phyloP scores from a whole-genome alignment of 1,139 yeast genomes.

The Petasospora rhodanensis region DNA sequence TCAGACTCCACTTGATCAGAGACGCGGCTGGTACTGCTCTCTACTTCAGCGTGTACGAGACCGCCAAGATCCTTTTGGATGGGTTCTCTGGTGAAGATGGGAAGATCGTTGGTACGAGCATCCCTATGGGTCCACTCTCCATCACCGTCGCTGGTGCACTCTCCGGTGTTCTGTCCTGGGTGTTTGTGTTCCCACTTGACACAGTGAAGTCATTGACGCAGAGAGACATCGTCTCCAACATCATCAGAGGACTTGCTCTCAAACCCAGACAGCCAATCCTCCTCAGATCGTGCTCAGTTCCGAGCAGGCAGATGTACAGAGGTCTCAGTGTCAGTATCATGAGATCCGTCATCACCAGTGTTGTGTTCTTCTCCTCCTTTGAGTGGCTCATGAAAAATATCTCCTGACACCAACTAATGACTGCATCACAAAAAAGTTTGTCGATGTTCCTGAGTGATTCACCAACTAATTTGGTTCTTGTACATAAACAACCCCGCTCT shows the following conservation, averaged over 20 bases:
- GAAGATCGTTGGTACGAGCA: slow-evolving; percentile 24
- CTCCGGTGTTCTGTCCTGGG: slow-evolving; percentile 74
- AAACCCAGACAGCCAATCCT: slow-evolving; percentile 33
- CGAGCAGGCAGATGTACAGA: slow-evolving; percentile 54
- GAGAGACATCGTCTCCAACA: slow-evolving; percentile 64
- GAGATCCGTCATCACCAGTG: slow-evolving; percentile 67
- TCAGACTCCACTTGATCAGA: slow-evolving; percentile 56
- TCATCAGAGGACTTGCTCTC: slow-evolving; percentile 41
- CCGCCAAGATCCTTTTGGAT: slow-evolving; percentile 30
- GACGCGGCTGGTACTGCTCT: slow-evolving; percentile 71
- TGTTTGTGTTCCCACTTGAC: slow-evolving; percentile 72
- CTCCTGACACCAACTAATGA: slow-evolving; percentile 6
- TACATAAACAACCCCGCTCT: too few species aligned
- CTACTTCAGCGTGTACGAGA: slow-evolving; percentile 73
- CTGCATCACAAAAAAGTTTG: too few species aligned
- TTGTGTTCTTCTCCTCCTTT: slow-evolving; percentile 70
- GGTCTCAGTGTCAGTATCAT: slow-evolving; percentile 73
- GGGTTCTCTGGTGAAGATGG: slow-evolving; percentile 21
- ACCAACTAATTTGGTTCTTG: too few species aligned
- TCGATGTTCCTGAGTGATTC: too few species aligned
- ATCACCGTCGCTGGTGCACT: slow-evolving; percentile 72
- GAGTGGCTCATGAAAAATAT: slow-evolving; percentile 57
- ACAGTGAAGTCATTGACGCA: slow-evolving; percentile 73
- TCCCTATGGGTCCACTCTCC: slow-evolving; percentile 33
- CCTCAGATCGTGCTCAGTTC: slow-evolving; percentile 32